These are phyloP conservation scores for Quercus tomentella DNA, from an alignment of 331 rosid species.

Conservation along the genomic window DNA sequence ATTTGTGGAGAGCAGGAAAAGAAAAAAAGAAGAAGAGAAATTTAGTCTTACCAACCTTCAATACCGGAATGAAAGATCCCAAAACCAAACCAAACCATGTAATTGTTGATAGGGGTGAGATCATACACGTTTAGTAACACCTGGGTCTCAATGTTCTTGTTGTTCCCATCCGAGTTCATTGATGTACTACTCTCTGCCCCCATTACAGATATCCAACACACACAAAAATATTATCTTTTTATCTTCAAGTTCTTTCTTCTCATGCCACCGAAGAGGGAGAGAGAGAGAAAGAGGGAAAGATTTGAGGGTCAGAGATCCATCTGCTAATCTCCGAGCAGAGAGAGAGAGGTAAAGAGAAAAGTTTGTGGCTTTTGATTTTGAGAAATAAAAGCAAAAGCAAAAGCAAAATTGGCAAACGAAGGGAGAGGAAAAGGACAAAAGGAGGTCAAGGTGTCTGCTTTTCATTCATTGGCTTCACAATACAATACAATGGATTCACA, in stretches of 20 bases:
- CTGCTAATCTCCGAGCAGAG: slow-evolving; percentile 14
- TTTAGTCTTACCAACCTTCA: slow-evolving; percentile 47
- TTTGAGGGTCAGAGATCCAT: slow-evolving; percentile 26
- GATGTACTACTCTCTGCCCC: slow-evolving; percentile 50
- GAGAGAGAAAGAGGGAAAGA: neutral
- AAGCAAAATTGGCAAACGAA: neutral
- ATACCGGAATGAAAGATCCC: slow-evolving; percentile 94
- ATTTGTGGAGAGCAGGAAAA: neutral
- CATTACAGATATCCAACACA: slow-evolving; percentile 42
- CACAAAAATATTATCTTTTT: neutral
- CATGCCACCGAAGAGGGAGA: slow-evolving; percentile 20
- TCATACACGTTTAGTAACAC: slow-evolving; percentile 83
- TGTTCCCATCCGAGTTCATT: slow-evolving; percentile 17
- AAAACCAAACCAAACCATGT: slow-evolving; percentile 76
- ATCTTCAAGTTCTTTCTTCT: neutral
- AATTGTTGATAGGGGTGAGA: slow-evolving; percentile 82
- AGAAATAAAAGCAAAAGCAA: slow-evolving; percentile 2
- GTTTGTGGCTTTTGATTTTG: neutral
- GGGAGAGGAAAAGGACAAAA: neutral
- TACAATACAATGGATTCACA: no score
- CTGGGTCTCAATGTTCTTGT: slow-evolving; percentile 14
- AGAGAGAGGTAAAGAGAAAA: neutral
- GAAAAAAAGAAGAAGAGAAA: neutral
- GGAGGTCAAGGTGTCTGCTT: no score
- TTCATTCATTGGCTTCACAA: no score